These are phyloP conservation scores for Lactifluus hygrophoroides DNA, from an alignment of 768 basidiomycete genomes.

Conservation along the genomic window DNA sequence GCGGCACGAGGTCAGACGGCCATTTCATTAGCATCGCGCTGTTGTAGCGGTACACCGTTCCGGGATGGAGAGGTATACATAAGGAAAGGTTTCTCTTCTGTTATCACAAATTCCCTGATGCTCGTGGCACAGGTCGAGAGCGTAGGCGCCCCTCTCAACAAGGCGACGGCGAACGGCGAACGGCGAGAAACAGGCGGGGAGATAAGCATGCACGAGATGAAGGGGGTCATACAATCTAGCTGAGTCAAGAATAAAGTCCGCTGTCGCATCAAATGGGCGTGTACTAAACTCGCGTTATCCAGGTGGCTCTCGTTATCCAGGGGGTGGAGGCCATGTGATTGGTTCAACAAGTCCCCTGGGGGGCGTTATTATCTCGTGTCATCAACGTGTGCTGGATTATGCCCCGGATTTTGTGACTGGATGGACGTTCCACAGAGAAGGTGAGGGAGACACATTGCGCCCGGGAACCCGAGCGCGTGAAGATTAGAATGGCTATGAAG, in stretches of 20 bases:
- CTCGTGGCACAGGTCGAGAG: conserved; percentile 6
- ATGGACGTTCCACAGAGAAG: conserved; percentile 17
- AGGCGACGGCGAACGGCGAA: not conserved
- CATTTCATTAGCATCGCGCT: conserved; percentile 2
- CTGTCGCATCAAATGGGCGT: conserved; percentile 7
- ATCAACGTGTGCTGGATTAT: conserved; percentile 14
- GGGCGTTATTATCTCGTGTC: conserved; percentile 16
- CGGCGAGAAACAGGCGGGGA: not conserved
- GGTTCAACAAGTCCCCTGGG: conserved; percentile 10
- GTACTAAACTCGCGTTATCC: conserved; percentile 12
- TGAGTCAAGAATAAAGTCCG: conserved; percentile 3
- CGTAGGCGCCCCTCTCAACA: conserved; percentile 4
- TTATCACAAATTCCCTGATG: conserved; percentile 17
- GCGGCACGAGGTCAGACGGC: conserved; percentile 17
- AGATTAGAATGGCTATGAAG: conserved; percentile 10
- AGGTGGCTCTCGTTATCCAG: conserved; percentile 14
- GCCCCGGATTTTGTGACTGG: not conserved
- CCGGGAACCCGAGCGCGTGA: conserved; percentile 5
- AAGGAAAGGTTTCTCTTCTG: conserved; percentile 5
- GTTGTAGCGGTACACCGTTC: conserved; percentile 13
- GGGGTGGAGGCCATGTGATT: conserved; percentile 3
- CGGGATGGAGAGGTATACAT: conserved; percentile 6
- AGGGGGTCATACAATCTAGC: not conserved
- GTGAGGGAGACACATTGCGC: conserved; percentile 7
- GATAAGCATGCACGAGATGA: conserved; percentile 8